These are phyloP conservation scores for Leptodontidium sp. DNA, from an alignment of 2,329 filamentous ascomycete species.

Conservation along the genomic window DNA sequence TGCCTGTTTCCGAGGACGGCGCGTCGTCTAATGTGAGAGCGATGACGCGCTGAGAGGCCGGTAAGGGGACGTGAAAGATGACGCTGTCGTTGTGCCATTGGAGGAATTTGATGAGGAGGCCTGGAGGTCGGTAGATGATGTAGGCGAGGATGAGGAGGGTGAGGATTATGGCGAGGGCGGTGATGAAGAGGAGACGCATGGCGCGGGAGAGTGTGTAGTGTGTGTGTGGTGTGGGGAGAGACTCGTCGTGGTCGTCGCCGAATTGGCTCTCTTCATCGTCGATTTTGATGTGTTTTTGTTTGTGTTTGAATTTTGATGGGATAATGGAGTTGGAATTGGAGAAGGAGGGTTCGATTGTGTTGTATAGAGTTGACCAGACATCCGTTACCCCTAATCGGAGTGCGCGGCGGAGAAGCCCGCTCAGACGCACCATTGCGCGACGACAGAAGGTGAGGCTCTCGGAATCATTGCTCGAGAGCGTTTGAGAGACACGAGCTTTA, in stretches of 20 bases:
- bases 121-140: constrained; percentile 82
- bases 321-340: not conserved
- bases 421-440: constrained; percentile 31
- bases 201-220: not conserved
- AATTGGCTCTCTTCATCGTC: constrained; percentile 43
- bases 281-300: constrained; percentile 44
- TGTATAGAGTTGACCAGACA: constrained; percentile 21
- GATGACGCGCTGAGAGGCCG: constrained; percentile 67
- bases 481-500: not conserved
- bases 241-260: constrained; percentile 10
- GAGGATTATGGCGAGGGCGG: constrained; percentile 36
- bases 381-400: constrained; percentile 28
- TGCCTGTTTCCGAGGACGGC: constrained; percentile 74
- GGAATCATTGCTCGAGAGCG: constrained; percentile 23
- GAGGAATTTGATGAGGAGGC: constrained; percentile 74
- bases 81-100: constrained; percentile 78
- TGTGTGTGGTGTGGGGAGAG: not conserved
- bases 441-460: not conserved
- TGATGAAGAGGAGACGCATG: constrained; percentile 31
- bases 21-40: constrained; percentile 90
- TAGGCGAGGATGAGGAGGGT: constrained; percentile 60
- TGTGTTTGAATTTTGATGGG: constrained; percentile 2
- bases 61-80: constrained; percentile 73
- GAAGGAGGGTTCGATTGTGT: constrained; percentile 2
- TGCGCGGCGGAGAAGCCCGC: constrained; percentile 24